These are phyloP conservation scores for Elaeis guineensis DNA, from an alignment of 176 grass and related monocot species.

Conservation along the genomic window DNA sequence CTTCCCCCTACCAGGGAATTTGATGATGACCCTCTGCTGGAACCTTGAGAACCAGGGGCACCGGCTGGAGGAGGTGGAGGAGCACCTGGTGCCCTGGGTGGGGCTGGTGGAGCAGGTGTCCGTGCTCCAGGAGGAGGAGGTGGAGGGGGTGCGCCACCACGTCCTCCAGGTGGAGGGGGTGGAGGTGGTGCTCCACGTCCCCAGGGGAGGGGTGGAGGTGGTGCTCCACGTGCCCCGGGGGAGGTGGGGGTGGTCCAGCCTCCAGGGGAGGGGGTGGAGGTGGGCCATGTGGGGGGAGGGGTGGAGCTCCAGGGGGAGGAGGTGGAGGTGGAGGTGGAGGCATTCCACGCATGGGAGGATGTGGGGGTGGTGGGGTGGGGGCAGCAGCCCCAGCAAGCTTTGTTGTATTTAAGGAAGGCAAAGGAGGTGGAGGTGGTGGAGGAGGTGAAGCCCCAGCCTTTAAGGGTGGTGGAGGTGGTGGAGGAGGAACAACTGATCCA, in stretches of 20 bases:
- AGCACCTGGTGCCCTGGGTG: constrained; percentile 73
- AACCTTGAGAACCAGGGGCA: constrained; percentile 20
- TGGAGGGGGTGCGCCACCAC: constrained; percentile 41
- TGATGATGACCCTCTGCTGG: constrained; percentile 27
- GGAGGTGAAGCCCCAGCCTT: background rate
- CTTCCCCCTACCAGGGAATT: constrained; percentile 28
- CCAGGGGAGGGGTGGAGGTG: constrained; percentile 48
- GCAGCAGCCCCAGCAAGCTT: background rate
- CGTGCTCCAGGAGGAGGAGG: constrained; percentile 51
- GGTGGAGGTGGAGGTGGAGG: constrained; percentile 27
- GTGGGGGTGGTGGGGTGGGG: constrained; percentile 37
- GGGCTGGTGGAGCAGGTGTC: constrained; percentile 42
- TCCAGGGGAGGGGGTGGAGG: background rate
- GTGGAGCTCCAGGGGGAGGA: constrained; percentile 5
- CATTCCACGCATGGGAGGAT: background rate
- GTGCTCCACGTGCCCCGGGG: constrained; percentile 8
- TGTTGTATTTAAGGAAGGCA: constrained; percentile 12
- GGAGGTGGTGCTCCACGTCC: constrained; percentile 50
- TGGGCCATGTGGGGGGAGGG: background rate
- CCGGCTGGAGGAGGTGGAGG: constrained; percentile 43
- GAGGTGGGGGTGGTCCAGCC: background rate
- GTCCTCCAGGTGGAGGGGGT: constrained; percentile 52
- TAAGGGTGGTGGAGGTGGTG: constrained; percentile 7
- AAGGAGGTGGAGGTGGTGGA: constrained; percentile 35
- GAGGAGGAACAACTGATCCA: background rate